Evolutionary conservation across 2,329 filamentous ascomycete genomes (phyloP), one percentile per base, ranked within the genome.

Genomic region (Colletotrichum viniferum): DNA sequence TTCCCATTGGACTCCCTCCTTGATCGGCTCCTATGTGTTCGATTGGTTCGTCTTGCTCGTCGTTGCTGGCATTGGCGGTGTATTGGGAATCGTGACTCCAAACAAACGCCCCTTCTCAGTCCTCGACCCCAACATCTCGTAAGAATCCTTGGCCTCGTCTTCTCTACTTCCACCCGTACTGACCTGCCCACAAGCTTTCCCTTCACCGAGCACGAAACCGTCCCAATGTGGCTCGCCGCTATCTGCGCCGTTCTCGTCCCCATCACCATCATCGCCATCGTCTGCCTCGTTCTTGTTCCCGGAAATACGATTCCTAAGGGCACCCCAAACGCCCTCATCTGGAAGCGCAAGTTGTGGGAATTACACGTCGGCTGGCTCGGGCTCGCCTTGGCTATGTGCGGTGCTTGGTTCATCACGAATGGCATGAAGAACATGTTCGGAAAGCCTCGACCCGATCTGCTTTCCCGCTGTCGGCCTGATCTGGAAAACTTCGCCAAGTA

Each of bases 331-430:
- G 84, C 89, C 5, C 85, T 95, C 69, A 88, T 96, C 60, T 96
- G 95, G 92, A 91, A 91, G 81, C 90, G 95, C 78, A 98, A 97
- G 85, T 83, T 98, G 2, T 98, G 96, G 96, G 96, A 98, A 83
- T 92, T 95, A 83, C 95, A 98, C 82, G 92, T 92, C 3, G 96
- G 95, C 74, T 95, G 94, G 92, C 91, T 98, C 80, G 96, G 96
- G 0, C 88, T 98, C 4, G 94, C 89, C 1, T 87, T 98, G 21
- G 92, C 94, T 4, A 87, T 95, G 12, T 92, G 93, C 4, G 88
- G 91, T 3, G 90, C 94, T 6, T 97, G 94, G 87, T 92, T 97
- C 84, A 92, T 97, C 79, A 96, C 96, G 1, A 92, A 95, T 79
- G 94, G 94, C 66, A 92, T 98, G 88, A 98, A 98, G 89, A 95